Conservation (phyloP, 805 yeast species). For the Candida insectorum region DNA sequence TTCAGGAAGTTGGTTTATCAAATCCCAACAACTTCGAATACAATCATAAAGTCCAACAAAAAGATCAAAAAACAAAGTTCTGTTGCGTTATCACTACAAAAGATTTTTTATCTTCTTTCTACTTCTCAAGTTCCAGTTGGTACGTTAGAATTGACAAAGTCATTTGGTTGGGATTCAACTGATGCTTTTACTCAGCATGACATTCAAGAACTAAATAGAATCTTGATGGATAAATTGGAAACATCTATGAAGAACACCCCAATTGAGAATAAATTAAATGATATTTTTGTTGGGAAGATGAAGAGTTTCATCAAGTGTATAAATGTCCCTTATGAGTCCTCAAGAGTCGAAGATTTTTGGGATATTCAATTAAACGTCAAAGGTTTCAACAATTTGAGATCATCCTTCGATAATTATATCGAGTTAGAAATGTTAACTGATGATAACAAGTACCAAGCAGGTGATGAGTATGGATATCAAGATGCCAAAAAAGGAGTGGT, state of each 20-base stretch:
- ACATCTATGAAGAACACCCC: constrained; percentile 84
- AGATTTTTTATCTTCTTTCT: constrained; percentile 77
- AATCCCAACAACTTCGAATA: constrained; percentile 65
- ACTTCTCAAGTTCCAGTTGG: constrained; percentile 74
- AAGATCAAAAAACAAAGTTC: constrained; percentile 28
- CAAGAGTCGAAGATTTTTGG: constrained; percentile 95
- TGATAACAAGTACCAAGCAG: constrained; percentile 92
- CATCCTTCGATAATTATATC: constrained; percentile 81
- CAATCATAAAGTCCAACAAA: constrained; percentile 24
- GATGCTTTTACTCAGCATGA: constrained; percentile 98
- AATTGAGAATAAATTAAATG: constrained; percentile 56
- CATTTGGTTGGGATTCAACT: constrained; percentile 96
- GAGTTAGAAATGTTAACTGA: constrained; percentile 89
- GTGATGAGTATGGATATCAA: constrained; percentile 80
- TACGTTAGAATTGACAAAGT: constrained; percentile 79
- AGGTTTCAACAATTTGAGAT: constrained; percentile 65
- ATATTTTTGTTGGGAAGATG: constrained; percentile 95
- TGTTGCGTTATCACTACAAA: constrained; percentile 82
- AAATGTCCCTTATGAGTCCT: constrained; percentile 88
- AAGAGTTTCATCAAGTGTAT: constrained; percentile 90
- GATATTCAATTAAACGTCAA: constrained; percentile 95
- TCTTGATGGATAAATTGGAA: constrained; percentile 91
- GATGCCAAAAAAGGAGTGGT: constrained; percentile 97
- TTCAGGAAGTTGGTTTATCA: constrained; percentile 85
- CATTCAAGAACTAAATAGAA: constrained; percentile 93